Evolutionary conservation across 2,329 filamentous ascomycete species (phyloP).

Genomic region (Microdochium paspali): DNA sequence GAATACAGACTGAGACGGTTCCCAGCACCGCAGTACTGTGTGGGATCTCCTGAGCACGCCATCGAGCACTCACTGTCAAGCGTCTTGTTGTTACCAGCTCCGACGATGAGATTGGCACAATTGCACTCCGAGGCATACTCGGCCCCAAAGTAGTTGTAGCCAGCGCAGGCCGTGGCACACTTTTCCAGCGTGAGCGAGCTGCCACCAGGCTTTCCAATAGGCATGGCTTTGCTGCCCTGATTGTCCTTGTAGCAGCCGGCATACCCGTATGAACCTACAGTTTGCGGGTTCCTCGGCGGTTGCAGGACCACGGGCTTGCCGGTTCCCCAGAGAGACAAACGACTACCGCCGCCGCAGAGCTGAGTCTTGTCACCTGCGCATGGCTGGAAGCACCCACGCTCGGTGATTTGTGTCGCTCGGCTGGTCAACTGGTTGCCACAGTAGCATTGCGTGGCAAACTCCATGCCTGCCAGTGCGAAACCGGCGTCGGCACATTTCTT

Average conservation of each 20-base stretch:
- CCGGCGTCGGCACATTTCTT: conserved; percentile 15
- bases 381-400: not conserved
- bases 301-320: not conserved
- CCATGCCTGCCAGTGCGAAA: conserved; percentile 22
- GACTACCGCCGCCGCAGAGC: not conserved
- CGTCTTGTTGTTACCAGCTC: conserved; percentile 5
- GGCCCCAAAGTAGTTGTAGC: conserved; percentile 24
- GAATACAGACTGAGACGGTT: conserved; percentile 5
- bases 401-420: not conserved
- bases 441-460: conserved; percentile 19
- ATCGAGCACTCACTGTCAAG: conserved; percentile 12
- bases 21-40: conserved; percentile 13
- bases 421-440: conserved; percentile 17
- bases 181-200: conserved; percentile 15
- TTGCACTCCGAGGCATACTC: conserved; percentile 30
- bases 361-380: not conserved
- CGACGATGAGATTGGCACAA: conserved; percentile 20
- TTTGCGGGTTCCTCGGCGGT: not conserved
- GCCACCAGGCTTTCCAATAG: not conserved
- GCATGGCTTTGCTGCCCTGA: not conserved
- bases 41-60: conserved; percentile 10
- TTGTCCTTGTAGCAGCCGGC: not conserved
- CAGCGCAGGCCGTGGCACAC: conserved; percentile 18
- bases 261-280: not conserved
- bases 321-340: not conserved